Base-by-base conservation (phyloP, 129 eudicot species). In the Flaveria brownii region DNA sequence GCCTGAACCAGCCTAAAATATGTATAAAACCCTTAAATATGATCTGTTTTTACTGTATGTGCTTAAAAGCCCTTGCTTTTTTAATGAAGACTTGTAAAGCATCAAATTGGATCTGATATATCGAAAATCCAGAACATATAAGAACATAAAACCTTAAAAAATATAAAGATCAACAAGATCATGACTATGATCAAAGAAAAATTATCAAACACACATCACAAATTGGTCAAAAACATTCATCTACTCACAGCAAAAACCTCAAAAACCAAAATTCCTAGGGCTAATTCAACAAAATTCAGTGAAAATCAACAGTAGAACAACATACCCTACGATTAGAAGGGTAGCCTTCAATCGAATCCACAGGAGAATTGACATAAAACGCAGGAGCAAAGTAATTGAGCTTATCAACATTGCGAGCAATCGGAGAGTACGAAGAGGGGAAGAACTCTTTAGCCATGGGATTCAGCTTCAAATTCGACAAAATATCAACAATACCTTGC, bases 361-460 rank as follows among this genome's bases (percentile, higher is more conserved):
- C 63, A 11, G 73, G 86, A 79, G 82, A 74, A 82, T 60, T 77
- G 8, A 57, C 17, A 72, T 72, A 79, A 79, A 72, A 79, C 71
- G 78, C 75, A 45, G 86, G 81, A 39, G 82, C 83, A 81, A 90
- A 87, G 84, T 59, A 78, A 77, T 76, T 81, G 18, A 81, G 70
- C 82, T 88, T 89, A 80, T 84, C 87, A 11, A 61, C 84, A 78
- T 82, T 75, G 25, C 69, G 84, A 82, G 72, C 84, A 65, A 63
- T 52, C 59, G 46, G 74, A 10, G 83, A 68, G 23, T 87, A 87
- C 0, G 88, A 85, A 22, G 98, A 93, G 52, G 98, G 98, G 45
- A 93, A 65, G 50, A 93, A 93, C 78, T 93, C 97, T 82, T 93
- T 81, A 9, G 98, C 98, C 92, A 88, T n/a, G 6, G 98, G 98